Base-by-base conservation (phyloP, 2,329 filamentous ascomycete genomes). In the Zasmidium cellare region DNA sequence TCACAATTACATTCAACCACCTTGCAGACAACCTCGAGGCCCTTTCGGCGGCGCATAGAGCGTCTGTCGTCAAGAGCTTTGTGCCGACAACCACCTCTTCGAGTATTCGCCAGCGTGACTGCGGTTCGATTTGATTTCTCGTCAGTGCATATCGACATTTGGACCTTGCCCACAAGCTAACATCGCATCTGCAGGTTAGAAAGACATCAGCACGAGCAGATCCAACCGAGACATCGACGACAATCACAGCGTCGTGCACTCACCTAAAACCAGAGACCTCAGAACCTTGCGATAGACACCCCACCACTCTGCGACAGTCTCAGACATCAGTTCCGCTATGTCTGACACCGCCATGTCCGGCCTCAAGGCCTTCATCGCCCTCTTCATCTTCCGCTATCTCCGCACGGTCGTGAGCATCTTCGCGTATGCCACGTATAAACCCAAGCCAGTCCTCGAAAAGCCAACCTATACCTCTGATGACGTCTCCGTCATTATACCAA, bases 401-500 rank as follows among this genome's bases (percentile, higher is more conserved):
- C 69, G 69, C 46, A 63, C 69, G 16, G 31, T 73, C 19, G 69
- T 72, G 22, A 61, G 67, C 46, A 67, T 71, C 46, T 62, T 57
- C 56, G 65, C 69, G 11, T 71, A 66, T 52, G 18, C 58, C 51
- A 61, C 59, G 12, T 71, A 67, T 65, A 67, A 67, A 50, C 60
- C 70, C 3, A 66, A 64, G n/a, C 64, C 65, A 1, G 51, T 71
- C 19, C 45, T 57, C 1, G 51, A 56, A 1, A 64, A 62, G 3
- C 72, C 72, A 7, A 64, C 38, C 6, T 72, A 63, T 61, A 64
- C 48, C 11, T 52, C 63, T 2, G 31, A 56, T 12, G 69, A 74
- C 57, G 69, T 67, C 20, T 69, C 70, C 1, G 67, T 74, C 46
- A 57, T 74, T 24, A 62, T 74, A 18, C 72, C 72, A 1, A 74